phyloP scores from a whole-genome alignment of 495 filamentous ascomycete genomes.

The Penicillium arizonense region DNA sequence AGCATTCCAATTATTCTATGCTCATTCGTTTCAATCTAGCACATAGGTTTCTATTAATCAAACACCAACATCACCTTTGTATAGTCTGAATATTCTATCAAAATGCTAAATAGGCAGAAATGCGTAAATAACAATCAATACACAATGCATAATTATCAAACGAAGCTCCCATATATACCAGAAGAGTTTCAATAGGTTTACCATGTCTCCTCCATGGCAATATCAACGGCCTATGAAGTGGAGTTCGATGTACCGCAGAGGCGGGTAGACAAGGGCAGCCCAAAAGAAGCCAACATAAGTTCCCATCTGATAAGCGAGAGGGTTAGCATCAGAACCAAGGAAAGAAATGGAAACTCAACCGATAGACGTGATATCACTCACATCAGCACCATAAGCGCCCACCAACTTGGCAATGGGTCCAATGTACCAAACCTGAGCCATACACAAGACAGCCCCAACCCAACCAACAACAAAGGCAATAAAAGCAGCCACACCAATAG shows the following conservation, averaged over 20 bases:
- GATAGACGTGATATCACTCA: conserved; percentile 20
- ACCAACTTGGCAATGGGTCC: conserved; percentile 58
- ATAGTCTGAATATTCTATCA: no score
- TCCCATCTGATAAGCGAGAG: conserved; percentile 38
- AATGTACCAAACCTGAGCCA: conserved; percentile 70
- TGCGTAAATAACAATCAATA: no score
- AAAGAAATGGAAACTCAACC: not conserved
- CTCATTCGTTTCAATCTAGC: no score
- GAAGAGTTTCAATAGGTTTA: not conserved
- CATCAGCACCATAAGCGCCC: conserved; percentile 61
- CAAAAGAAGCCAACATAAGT: conserved; percentile 51
- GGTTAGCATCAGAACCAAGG: conserved; percentile 10
- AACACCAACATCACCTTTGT: no score
- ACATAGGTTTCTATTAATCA: no score
- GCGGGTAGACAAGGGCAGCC: conserved; percentile 49
- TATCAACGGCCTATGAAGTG: conserved; percentile 41
- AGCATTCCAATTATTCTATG: no score
- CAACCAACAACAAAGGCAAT: conserved; percentile 66
- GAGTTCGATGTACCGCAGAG: conserved; percentile 48
- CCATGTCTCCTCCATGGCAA: not conserved
- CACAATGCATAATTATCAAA: no score
- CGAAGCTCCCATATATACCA: not conserved
- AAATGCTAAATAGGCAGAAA: no score
- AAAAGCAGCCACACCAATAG: conserved; percentile 61
- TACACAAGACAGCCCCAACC: conserved; percentile 66